Conservation (phyloP, 108 stramenopile species). For the Skeletonema grethae region DNA sequence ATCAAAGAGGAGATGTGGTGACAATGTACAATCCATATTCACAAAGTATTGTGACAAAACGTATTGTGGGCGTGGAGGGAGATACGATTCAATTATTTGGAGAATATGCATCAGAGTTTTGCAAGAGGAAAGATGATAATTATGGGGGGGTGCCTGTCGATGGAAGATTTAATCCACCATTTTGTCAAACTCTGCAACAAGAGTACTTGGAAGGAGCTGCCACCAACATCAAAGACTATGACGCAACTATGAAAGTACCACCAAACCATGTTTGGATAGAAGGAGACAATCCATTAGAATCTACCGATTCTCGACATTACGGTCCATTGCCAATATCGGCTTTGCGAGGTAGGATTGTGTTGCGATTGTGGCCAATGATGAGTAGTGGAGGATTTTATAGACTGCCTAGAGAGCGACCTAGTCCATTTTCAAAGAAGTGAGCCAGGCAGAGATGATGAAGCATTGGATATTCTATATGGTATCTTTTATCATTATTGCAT, state of each 20-base stretch:
- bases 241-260: conserved; percentile 60
- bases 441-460: neutral
- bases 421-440: conserved; percentile 30
- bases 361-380: conserved; percentile 76
- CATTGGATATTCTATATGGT: no score
- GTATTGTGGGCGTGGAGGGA: conserved; percentile 74
- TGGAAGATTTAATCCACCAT: conserved; percentile 19
- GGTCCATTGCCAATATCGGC: conserved; percentile 82
- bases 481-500: no score
- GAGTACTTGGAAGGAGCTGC: neutral
- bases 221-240: no score
- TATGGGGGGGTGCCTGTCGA: conserved; percentile 24
- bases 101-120: conserved; percentile 57
- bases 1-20: conserved; percentile 60
- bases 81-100: conserved; percentile 60
- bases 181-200: conserved; percentile 10
- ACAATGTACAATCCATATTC: conserved; percentile 56
- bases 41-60: conserved; percentile 49
- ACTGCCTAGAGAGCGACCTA: conserved; percentile 31
- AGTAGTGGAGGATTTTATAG: conserved; percentile 8
- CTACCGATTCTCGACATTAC: conserved; percentile 89
- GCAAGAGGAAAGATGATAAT: conserved; percentile 1
- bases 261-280: conserved; percentile 91
- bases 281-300: conserved; percentile 92
- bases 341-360: conserved; percentile 71